These are phyloP conservation scores for Tuber magnatum DNA, from an alignment of 495 filamentous ascomycete species.

Conservation along the genomic window DNA sequence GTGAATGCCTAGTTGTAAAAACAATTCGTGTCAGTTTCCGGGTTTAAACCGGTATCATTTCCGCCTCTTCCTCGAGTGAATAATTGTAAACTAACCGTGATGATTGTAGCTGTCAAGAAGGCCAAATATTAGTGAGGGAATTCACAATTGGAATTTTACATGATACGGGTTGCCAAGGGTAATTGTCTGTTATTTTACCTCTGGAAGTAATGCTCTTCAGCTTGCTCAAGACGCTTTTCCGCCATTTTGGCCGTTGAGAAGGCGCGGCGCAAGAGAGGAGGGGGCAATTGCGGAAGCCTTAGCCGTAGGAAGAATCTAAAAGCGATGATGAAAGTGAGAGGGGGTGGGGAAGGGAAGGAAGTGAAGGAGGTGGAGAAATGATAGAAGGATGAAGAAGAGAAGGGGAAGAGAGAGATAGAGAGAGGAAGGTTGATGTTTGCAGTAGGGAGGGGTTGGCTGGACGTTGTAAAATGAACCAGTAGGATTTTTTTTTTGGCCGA, in stretches of 20 bases:
- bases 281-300: slow-evolving; percentile 1
- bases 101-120: slow-evolving; percentile 37
- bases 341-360: slow-evolving; percentile 6
- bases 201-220: slow-evolving; percentile 42
- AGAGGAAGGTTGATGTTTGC: slow-evolving; percentile 7
- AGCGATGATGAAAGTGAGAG: slow-evolving; percentile 7
- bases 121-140: slow-evolving; percentile 14
- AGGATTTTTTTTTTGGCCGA: slow-evolving; percentile 28
- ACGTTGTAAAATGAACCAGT: slow-evolving; percentile 14
- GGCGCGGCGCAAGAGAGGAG: neutral
- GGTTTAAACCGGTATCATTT: slow-evolving; percentile 12
- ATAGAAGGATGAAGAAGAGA: slow-evolving; percentile 8
- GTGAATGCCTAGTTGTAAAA: slow-evolving; percentile 37
- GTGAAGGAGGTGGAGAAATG: neutral
- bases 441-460: slow-evolving; percentile 17
- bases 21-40: slow-evolving; percentile 34
- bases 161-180: neutral
- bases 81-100: slow-evolving; percentile 38
- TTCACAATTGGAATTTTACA: neutral
- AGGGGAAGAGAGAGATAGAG: slow-evolving; percentile 14
- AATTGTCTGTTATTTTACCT: slow-evolving; percentile 24
- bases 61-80: slow-evolving; percentile 11
- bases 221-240: slow-evolving; percentile 36
- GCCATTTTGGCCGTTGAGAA: slow-evolving; percentile 13
- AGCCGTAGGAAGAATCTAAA: slow-evolving; percentile 3